These are phyloP conservation scores for Typha latifolia DNA, from an alignment of 176 grass and related monocot genomes.

Conservation along the genomic window DNA sequence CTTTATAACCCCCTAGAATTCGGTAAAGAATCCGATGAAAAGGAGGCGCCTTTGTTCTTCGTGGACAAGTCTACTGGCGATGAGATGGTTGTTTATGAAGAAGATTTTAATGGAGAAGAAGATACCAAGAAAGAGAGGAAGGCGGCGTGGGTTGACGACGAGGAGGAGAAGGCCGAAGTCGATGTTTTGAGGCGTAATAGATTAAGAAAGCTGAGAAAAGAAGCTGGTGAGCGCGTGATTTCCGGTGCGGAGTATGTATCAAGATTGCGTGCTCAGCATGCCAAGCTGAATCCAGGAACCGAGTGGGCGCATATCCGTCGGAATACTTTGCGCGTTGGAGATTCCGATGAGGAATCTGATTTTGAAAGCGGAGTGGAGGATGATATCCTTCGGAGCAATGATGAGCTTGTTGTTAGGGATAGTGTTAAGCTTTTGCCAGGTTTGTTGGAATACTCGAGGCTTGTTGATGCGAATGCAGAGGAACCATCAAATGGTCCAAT, in stretches of 20 bases:
- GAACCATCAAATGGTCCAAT: slow-evolving; percentile 50
- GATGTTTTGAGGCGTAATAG: slow-evolving; percentile 51
- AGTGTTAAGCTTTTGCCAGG: slow-evolving; percentile 52
- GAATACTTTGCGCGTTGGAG: slow-evolving; percentile 19
- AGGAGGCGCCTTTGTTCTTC: slow-evolving; percentile 38
- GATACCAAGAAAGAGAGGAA: slow-evolving; percentile 22
- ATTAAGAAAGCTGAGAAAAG: slow-evolving; percentile 65
- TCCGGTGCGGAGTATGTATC: slow-evolving; percentile 57
- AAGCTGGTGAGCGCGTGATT: slow-evolving; percentile 41
- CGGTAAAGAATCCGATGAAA: slow-evolving; percentile 28
- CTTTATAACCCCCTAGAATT: slow-evolving; percentile 42
- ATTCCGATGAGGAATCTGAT: slow-evolving; percentile 29
- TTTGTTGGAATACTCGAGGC: slow-evolving; percentile 62
- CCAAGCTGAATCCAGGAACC: slow-evolving; percentile 60
- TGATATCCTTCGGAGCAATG: slow-evolving; percentile 23
- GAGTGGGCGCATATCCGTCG: slow-evolving; percentile 43
- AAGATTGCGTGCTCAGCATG: slow-evolving; percentile 41
- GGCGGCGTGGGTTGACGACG: slow-evolving; percentile 58
- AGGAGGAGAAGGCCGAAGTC: slow-evolving; percentile 51
- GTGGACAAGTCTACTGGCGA: slow-evolving; percentile 32
- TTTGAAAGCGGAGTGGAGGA: slow-evolving; percentile 3
- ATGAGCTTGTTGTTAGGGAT: slow-evolving; percentile 33
- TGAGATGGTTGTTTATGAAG: slow-evolving; percentile 46
- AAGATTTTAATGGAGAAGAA: slow-evolving; percentile 15
- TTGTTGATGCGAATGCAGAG: slow-evolving; percentile 57